A percentile compares a stretch with the other conserved stretches of the same genome.
phyloP scores from a whole-genome alignment of 1,284 basidiomycete species.

The Papiliotrema terrestris region DNA sequence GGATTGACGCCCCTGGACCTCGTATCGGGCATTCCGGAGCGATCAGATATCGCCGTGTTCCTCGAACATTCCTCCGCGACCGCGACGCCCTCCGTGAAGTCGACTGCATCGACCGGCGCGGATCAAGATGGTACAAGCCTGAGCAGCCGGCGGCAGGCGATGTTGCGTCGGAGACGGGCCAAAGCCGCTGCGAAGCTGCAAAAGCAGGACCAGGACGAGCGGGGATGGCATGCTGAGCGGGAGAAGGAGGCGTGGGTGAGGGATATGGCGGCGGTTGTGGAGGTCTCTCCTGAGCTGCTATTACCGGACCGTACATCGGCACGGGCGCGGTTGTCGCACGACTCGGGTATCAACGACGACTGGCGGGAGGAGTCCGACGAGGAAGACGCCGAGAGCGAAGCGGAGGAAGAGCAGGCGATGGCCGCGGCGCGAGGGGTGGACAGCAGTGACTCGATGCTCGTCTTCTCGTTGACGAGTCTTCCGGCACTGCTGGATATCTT shows the following conservation, averaged over 20 bases:
- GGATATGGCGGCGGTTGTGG: slow-evolving; percentile 45
- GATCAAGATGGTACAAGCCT: neutral
- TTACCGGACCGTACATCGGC: slow-evolving; percentile 9
- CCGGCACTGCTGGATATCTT: slow-evolving; percentile 74
- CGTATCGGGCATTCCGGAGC: slow-evolving; percentile 70
- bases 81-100: neutral
- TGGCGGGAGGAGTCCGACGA: slow-evolving; percentile 38
- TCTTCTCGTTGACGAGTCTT: slow-evolving; percentile 75
- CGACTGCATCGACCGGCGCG: too few species aligned
- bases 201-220: slow-evolving; percentile 55
- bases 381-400: slow-evolving; percentile 51
- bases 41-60: slow-evolving; percentile 72
- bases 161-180: slow-evolving; percentile 55
- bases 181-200: slow-evolving; percentile 61
- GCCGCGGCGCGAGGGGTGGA: neutral
- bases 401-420: slow-evolving; percentile 45
- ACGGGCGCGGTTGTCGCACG: slow-evolving; percentile 8
- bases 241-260: slow-evolving; percentile 58
- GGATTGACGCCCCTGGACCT: slow-evolving; percentile 81
- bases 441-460: slow-evolving; percentile 59
- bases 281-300: slow-evolving; percentile 30
- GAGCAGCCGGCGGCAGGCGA: slow-evolving; percentile 19
- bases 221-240: slow-evolving; percentile 53
- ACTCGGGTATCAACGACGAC: slow-evolving; percentile 20
- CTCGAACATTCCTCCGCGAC: slow-evolving; percentile 53